These are phyloP conservation scores for Blechomonas ayalai DNA, from an alignment of 208 protist species.

Conservation along the genomic window DNA sequence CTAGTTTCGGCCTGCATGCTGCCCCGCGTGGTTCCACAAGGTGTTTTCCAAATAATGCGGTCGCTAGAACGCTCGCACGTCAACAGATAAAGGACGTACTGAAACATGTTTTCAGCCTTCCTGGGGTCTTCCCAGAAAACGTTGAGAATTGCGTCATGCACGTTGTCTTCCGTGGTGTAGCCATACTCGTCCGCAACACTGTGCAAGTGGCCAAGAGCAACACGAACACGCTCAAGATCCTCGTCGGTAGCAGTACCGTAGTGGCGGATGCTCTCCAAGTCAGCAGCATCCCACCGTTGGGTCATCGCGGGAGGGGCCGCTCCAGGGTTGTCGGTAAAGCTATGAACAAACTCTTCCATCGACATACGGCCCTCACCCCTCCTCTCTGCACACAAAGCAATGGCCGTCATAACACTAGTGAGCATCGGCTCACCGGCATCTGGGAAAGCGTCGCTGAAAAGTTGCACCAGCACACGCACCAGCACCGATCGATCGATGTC, in stretches of 20 bases:
- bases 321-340: conserved; percentile 45
- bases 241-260: conserved; percentile 18
- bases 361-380: conserved; percentile 26
- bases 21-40: no score
- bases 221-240: conserved; percentile 34
- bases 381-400: conserved; percentile 44
- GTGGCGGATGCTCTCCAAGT: not conserved
- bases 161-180: conserved; percentile 22
- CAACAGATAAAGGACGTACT: conserved; percentile 33
- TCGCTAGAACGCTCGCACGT: no score
- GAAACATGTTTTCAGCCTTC: conserved; percentile 36
- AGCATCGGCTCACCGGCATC: conserved; percentile 54
- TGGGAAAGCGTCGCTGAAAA: conserved; percentile 64
- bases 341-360: conserved; percentile 60
- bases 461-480: conserved; percentile 30
- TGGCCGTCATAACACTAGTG: conserved; percentile 50
- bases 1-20: no score
- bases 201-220: conserved; percentile 32
- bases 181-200: conserved; percentile 20
- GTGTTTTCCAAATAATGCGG: no score
- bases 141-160: conserved; percentile 21
- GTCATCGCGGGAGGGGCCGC: conserved; percentile 9
- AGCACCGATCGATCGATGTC: conserved; percentile 45
- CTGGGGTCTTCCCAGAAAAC: conserved; percentile 21
- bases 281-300: conserved; percentile 1